phyloP scores from a whole-genome alignment of 192 early-diverging fungal genomes.

The Entophlyctis helioformis region DNA sequence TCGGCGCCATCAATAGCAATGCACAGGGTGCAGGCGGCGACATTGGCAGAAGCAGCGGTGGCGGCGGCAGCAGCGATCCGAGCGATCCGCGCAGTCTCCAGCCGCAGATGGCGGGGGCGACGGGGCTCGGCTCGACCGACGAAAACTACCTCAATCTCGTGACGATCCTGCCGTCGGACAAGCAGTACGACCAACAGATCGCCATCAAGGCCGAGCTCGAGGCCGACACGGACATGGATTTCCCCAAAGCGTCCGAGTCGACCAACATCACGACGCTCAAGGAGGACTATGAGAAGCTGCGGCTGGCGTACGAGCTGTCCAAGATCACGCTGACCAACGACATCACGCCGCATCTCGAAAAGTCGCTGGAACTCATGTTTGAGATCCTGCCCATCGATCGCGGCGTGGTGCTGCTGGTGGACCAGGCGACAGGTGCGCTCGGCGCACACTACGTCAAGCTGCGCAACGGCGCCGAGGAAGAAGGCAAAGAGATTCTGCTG shows the following conservation, averaged over 20 bases:
- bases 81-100: no score
- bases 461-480: conserved; percentile 24
- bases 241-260: conserved; percentile 12
- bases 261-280: conserved; percentile 27
- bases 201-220: conserved; percentile 28
- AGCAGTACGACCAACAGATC: conserved; percentile 35
- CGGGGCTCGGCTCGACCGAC: conserved; percentile 6
- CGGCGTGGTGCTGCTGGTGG: conserved; percentile 38
- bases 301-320: conserved; percentile 38
- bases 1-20: no score
- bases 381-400: conserved; percentile 41
- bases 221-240: conserved; percentile 17
- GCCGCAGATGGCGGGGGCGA: no score
- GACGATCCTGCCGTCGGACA: conserved; percentile 38
- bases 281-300: conserved; percentile 44
- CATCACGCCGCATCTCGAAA: conserved; percentile 27
- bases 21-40: conserved; percentile 3
- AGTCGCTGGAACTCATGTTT: conserved; percentile 40
- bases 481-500: conserved; percentile 33
- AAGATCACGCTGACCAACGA: conserved; percentile 32
- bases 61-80: no score
- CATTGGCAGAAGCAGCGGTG: no score
- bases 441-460: conserved; percentile 33
- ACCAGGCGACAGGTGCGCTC: conserved; percentile 30
- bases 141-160: conserved; percentile 36